These are phyloP conservation scores for Lactifluus hygrophoroides DNA, from an alignment of 768 basidiomycete genomes.

Conservation along the genomic window DNA sequence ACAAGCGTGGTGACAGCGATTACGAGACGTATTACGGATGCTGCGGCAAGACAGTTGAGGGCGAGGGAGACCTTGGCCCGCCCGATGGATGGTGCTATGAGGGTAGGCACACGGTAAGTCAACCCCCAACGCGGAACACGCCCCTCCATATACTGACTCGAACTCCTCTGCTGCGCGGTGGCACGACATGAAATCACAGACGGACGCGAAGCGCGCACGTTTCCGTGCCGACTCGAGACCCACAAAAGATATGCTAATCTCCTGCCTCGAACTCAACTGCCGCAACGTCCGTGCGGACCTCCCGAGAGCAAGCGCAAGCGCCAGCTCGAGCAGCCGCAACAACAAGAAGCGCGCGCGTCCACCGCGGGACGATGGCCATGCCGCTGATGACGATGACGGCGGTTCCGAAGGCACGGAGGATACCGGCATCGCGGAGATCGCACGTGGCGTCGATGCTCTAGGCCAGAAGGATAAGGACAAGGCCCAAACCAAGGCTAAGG, in stretches of 20 bases:
- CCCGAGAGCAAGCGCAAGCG: conserved; percentile 18
- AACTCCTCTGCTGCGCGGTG: background rate
- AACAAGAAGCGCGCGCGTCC: conserved; percentile 27
- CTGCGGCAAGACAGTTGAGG: conserved; percentile 63
- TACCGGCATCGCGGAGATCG: conserved; percentile 29
- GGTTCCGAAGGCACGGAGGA: conserved; percentile 24
- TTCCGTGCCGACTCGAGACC: conserved; percentile 70
- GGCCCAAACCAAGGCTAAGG: conserved; percentile 11
- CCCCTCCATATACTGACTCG: background rate
- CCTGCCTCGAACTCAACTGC: conserved; percentile 52
- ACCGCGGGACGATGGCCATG: conserved; percentile 2
- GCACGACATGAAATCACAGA: conserved; percentile 40
- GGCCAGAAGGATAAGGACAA: conserved; percentile 10
- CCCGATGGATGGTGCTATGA: conserved; percentile 87
- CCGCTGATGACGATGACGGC: conserved; percentile 23
- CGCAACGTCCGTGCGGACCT: conserved; percentile 31
- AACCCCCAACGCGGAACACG: background rate
- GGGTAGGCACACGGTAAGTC: conserved; percentile 64
- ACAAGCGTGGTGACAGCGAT: conserved; percentile 26
- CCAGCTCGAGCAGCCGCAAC: conserved; percentile 20
- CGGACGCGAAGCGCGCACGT: conserved; percentile 63
- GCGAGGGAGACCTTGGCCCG: conserved; percentile 73
- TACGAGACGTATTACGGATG: conserved; percentile 62
- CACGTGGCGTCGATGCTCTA: conserved; percentile 16
- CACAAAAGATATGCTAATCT: conserved; percentile 56